Evolutionary conservation across 441 rosid species (phyloP), one percentile per base, ranked within the genome.

Genomic region (Croton setiger): DNA sequence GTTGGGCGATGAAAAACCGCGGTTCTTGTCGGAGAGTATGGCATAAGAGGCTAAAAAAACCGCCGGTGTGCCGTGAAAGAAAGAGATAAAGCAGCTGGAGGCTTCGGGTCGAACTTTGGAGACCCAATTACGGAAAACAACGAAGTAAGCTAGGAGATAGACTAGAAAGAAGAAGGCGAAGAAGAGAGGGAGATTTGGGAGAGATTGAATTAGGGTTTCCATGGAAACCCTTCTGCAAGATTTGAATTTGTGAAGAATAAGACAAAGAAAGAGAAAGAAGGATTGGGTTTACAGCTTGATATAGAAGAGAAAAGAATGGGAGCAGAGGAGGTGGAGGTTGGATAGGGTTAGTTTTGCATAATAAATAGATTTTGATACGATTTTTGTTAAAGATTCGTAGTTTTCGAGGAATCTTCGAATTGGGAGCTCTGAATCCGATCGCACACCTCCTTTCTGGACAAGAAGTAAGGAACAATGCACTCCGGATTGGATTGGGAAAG

Each of bases 1-100:
- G 75, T 94, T 94, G 17, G 78, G 62, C 15, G 96, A 80, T 17
- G 91, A 78, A 84, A 91, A 87, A 3, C 82, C 80, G 20, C 71
- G 79, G 47, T 67, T 61, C 3, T 77, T 79, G 79, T 88, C 84
- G 65, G 85, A 47, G 77, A 87, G n/a, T 11, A 91, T 43, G n/a
- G 97, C 87, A 52, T 48, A 48, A 6, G 78, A 3, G 72, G 93
- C 85, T 35, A 94, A 62, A 47, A 81, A 7, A 6, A 83, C 96
- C n/a, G 93, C 93, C 53, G 92, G 87, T 0, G 96, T 86, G 68
- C 96, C 93, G 72, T 91, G 97, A 66, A 84, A 68, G 56, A 89
- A 75, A 66, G 97, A 93, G 79, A 93, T 93, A 11, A 87, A 54
- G 82, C 97, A 93, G 63, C 91, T 86, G 64, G 92, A 81, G 43